Evolutionary conservation across 2,329 filamentous ascomycete genomes (phyloP), one percentile per base, ranked within the genome.

Genomic region (Pyrenochaeta sp.): DNA sequence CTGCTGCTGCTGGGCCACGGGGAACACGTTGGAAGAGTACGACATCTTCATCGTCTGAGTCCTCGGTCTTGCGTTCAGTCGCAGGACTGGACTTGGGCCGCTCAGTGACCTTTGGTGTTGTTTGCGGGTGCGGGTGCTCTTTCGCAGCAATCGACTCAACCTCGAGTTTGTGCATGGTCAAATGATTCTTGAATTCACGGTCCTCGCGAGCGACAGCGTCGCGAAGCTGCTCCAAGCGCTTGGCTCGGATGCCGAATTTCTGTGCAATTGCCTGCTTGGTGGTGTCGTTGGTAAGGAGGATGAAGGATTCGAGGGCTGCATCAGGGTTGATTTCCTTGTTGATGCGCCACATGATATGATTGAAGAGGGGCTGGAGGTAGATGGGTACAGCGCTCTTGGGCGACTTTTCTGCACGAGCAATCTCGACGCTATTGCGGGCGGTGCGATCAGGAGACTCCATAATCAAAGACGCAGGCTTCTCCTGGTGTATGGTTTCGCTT

Each of bases 321-420:
- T 78, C 74, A 1, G 78, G 78, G 52, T 82, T 79, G 9, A 71
- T 67, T 52, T 82, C 80, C 49, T 81, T 79, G 64, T 82, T 76
- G 50, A 82, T 79, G 60, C 78, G 76, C 81, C 81, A 83, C 7
- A 83, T 65, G 21, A 82, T 78, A 58, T 82, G 80, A 63, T 81
- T 82, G 73, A 82, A 81, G 29, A 83, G 74, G 4, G 80, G 77
- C 53, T 77, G 79, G 14, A 82, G 69, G 33, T 69, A 66, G 12
- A 60, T 49, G 1, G 79, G 79, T n/a, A 80, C 67, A 21, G 61
- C 47, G 18, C 54, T 63, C 65, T 66, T 76, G 47, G 62, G 46
- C 20, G 62, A 47, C 49, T 71, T 72, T 7, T 66, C 55, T n/a
- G 50, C 45, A 31, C 63, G 65, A 10, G 58, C 29, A 9, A 64